Conservation (phyloP, 148 eudicot genomes). For the Suaeda aralocaspica region DNA sequence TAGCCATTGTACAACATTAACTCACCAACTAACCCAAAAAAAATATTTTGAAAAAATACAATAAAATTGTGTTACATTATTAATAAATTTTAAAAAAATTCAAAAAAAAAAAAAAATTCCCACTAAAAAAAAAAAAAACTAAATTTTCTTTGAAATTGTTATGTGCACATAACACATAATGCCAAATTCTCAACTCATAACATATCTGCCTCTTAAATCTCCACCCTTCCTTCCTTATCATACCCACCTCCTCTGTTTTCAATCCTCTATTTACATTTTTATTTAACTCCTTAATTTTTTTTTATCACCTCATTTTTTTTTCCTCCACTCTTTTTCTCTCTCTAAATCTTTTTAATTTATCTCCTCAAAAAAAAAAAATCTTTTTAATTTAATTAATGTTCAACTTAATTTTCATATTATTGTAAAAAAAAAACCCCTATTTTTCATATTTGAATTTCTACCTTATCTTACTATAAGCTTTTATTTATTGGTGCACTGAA, state of each 20-base stretch:
- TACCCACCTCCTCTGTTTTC: constrained; percentile 24
- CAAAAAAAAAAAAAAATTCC: too few species aligned
- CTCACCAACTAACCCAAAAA: too few species aligned
- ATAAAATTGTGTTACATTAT: too few species aligned
- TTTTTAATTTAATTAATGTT: too few species aligned
- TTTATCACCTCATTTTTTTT: constrained; percentile 12
- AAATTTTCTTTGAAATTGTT: too few species aligned
- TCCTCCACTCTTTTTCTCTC: constrained; percentile 24
- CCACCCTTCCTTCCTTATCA: constrained; percentile 99
- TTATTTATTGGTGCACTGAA: constrained; percentile 19
- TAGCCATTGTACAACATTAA: too few species aligned
- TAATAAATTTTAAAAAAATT: too few species aligned
- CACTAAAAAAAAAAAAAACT: too few species aligned
- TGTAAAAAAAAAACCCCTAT: not conserved
- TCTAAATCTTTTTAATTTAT: not conserved
- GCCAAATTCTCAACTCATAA: too few species aligned
- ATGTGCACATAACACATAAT: constrained; percentile 35
- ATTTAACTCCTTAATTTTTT: constrained; percentile 10
- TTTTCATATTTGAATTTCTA: constrained; percentile 16
- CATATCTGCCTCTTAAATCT: constrained; percentile 71
- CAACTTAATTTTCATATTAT: not conserved
- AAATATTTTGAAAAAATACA: too few species aligned
- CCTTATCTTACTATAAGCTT: constrained; percentile 2
- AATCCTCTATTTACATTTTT: constrained; percentile 3
- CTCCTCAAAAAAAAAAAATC: too few species aligned